These are phyloP conservation scores for Dipodascus geniculatus DNA, from an alignment of 805 yeast species.

Conservation along the genomic window DNA sequence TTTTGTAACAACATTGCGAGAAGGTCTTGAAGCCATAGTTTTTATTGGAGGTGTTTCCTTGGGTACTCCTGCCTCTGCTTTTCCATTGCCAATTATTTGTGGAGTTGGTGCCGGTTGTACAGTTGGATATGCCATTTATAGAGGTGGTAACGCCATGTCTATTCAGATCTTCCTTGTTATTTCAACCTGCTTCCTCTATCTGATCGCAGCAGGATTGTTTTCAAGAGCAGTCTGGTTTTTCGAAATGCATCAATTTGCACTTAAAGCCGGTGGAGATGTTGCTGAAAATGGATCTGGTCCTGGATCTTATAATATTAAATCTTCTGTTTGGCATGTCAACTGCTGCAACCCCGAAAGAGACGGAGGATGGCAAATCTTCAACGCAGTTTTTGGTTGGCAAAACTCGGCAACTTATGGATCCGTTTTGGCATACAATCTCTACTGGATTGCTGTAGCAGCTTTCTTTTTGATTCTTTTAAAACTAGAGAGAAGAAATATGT, in stretches of 20 bases:
- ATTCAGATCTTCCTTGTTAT: constrained; percentile 76
- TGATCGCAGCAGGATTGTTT: constrained; percentile 85
- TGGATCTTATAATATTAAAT: constrained; percentile 77
- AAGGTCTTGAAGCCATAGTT: constrained; percentile 93
- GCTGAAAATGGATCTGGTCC: constrained; percentile 89
- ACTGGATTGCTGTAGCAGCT: constrained; percentile 65
- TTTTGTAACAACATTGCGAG: constrained; percentile 83
- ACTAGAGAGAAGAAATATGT: constrained; percentile 89
- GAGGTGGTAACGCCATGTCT: constrained; percentile 73
- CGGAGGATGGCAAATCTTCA: constrained; percentile 96
- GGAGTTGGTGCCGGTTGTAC: constrained; percentile 72
- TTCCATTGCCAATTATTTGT: constrained; percentile 85
- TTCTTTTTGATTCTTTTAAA: constrained; percentile 51
- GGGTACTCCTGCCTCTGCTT: constrained; percentile 50
- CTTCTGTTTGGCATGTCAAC: constrained; percentile 90
- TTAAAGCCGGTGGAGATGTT: constrained; percentile 84
- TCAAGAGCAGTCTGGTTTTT: constrained; percentile 91
- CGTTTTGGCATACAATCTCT: constrained; percentile 74
- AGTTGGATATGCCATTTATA: constrained; percentile 64
- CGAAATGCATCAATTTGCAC: constrained; percentile 53
- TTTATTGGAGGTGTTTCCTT: constrained; percentile 95
- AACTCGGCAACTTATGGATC: constrained; percentile 93
- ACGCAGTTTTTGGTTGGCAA: constrained; percentile 93
- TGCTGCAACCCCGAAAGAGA: constrained; percentile 91
- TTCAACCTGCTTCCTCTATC: constrained; percentile 80